These are phyloP conservation scores for Russula olivacea DNA, from an alignment of 768 basidiomycete genomes.

Conservation along the genomic window DNA sequence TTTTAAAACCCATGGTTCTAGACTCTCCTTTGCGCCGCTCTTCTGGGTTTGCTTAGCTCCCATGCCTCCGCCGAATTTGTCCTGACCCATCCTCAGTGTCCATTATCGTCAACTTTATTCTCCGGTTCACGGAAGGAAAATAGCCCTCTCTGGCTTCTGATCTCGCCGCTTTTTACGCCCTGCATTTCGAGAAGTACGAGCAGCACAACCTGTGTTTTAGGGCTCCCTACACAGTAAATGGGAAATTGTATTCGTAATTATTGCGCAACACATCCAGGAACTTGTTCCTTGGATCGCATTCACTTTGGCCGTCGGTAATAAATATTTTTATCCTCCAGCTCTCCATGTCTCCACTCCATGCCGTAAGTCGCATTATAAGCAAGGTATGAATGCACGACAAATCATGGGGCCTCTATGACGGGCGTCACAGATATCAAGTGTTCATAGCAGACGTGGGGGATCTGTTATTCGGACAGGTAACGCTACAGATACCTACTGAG, in stretches of 20 bases:
- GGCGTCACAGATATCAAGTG: background rate
- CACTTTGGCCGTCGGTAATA: background rate
- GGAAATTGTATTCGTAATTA: constrained; percentile 16
- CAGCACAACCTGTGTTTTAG: background rate
- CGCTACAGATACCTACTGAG: background rate
- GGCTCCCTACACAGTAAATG: background rate
- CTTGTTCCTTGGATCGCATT: background rate
- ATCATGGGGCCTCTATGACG: background rate
- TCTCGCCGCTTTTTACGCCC: background rate
- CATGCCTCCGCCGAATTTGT: background rate
- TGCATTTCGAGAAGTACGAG: background rate
- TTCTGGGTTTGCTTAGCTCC: constrained; percentile 51
- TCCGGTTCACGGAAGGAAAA: constrained; percentile 56
- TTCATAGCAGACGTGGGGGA: background rate
- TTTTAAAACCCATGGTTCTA: constrained; percentile 31
- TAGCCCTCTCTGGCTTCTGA: background rate
- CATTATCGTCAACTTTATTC: constrained; percentile 76
- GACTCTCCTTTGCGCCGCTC: constrained; percentile 78
- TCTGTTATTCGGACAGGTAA: background rate
- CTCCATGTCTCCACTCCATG: background rate
- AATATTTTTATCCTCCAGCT: background rate
- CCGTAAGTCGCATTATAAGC: background rate
- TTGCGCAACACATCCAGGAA: background rate
- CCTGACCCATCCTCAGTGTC: constrained; percentile 50
- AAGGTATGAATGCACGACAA: background rate